phyloP scores from a whole-genome alignment of 2,329 filamentous ascomycete genomes.

The Talaromyces sp. region DNA sequence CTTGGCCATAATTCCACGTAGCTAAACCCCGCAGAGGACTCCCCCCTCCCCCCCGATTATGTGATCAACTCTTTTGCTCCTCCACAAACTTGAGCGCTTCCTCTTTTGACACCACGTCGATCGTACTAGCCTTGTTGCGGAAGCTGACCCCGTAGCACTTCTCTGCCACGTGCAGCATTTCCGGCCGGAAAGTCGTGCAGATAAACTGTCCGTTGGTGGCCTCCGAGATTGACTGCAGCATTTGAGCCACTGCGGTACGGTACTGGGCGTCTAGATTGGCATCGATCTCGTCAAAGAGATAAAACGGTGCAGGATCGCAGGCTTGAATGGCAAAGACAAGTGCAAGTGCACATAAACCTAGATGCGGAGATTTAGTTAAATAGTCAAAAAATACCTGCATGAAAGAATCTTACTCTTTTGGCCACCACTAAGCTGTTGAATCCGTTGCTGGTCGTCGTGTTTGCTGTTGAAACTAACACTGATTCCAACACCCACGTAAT shows the following conservation, averaged over 20 bases:
- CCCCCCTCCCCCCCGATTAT: not conserved
- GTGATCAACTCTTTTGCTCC: slow-evolving; percentile 57
- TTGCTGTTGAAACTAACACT: slow-evolving; percentile 98
- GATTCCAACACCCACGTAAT: slow-evolving; percentile 94
- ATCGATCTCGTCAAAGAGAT: slow-evolving; percentile 98
- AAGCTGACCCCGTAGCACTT: slow-evolving; percentile 96
- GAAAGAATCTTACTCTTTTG: slow-evolving; percentile 73
- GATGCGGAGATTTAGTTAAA: not conserved
- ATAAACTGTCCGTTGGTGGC: slow-evolving; percentile 73
- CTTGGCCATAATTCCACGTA: not conserved
- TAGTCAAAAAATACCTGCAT: not conserved
- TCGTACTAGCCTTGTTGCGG: slow-evolving; percentile 86
- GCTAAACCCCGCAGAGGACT: not conserved
- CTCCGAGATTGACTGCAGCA: slow-evolving; percentile 72
- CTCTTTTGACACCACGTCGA: slow-evolving; percentile 82
- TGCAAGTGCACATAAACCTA: slow-evolving; percentile 90
- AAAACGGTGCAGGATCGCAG: slow-evolving; percentile 95
- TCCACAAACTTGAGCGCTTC: slow-evolving; percentile 93
- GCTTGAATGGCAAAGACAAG: slow-evolving; percentile 98
- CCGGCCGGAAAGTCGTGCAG: slow-evolving; percentile 95
- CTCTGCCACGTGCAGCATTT: slow-evolving; percentile 92
- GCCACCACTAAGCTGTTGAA: slow-evolving; percentile 93
- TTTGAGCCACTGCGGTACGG: slow-evolving; percentile 86
- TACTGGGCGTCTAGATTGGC: slow-evolving; percentile 98
- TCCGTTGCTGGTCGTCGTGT: slow-evolving; percentile 95